Evolutionary conservation across 345 rosid species (phyloP), one percentile per base, ranked within the genome.

Genomic region (Linum tenue): DNA sequence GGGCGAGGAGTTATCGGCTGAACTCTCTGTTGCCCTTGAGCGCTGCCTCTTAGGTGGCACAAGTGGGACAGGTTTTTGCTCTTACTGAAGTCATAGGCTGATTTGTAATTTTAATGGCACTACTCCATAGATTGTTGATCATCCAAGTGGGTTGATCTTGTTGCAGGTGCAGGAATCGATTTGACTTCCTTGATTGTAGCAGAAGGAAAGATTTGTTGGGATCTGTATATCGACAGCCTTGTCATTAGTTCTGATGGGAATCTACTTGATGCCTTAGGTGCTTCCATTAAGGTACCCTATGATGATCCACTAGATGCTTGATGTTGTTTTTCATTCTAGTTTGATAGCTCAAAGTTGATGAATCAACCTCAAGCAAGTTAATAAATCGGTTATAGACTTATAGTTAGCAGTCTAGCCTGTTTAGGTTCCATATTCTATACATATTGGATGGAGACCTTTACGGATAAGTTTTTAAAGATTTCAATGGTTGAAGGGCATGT

Each of bases 161-260:
- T 77, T 5, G 22, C 83, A 94, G 96, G 96, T 9, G 87, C 95
- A 72, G 90, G 95, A 65, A 94, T 90, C 65, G 83, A 87, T 82
- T 78, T 80, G 42, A 73, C 95, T 14, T 88, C 95, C 8, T 79
- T 90, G 51, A 68, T 94, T 64, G 81, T 94, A 41, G 84, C 79
- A 42, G 91, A 88, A 72, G 96, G 96, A 57, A 85, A 80, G 80
- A 72, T 90, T 58, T 94, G 95, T 42, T 94, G 97, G 97, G 99
- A 94, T 77, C 92, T 79, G 64, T 94, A 90, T 53, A 81, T 94
- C 11, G 90, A 94, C 72, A 84, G 92, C 55, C 92, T 94, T 67
- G 95, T 94, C 37, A 57, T 88, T 70, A 88, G 96, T 73, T 86
- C 91, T 1, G 95, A 86, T 69, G 99, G 97, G 63, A 90, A 94